Percentiles rank a stretch among this genome's conserved stretches.
phyloP scores from a whole-genome alignment of 2,329 filamentous ascomycete species.

The Diaporthe citri region DNA sequence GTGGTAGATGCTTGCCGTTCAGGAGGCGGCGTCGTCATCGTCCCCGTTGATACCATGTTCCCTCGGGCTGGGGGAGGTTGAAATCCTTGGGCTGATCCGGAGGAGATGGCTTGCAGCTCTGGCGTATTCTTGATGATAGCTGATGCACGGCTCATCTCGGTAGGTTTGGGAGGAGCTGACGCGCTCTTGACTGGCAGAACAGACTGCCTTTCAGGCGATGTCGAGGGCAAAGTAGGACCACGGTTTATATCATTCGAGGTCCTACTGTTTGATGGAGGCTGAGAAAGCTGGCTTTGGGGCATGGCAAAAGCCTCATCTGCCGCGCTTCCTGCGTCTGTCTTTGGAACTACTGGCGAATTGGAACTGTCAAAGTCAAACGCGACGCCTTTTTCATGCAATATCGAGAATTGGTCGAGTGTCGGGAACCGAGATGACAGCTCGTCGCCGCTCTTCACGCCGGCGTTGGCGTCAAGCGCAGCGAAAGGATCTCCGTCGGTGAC shows the following conservation, averaged over 20 bases:
- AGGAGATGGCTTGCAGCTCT: slow-evolving; percentile 70
- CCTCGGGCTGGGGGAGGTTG: slow-evolving; percentile 51
- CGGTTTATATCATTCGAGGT: slow-evolving; percentile 48
- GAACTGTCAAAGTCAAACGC: slow-evolving; percentile 85
- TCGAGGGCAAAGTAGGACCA: slow-evolving; percentile 45
- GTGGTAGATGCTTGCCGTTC: slow-evolving; percentile 57
- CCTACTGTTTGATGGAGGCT: slow-evolving; percentile 48
- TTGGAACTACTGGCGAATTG: slow-evolving; percentile 63
- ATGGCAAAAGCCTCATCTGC: slow-evolving; percentile 86
- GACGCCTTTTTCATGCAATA: slow-evolving; percentile 85
- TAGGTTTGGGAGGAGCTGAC: slow-evolving; percentile 56
- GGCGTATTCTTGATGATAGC: slow-evolving; percentile 74
- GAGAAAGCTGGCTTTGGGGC: slow-evolving; percentile 48
- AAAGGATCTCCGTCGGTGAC: slow-evolving; percentile 86
- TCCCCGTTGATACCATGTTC: slow-evolving; percentile 72
- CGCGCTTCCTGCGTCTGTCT: slow-evolving; percentile 68
- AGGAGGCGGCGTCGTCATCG: slow-evolving; percentile 76
- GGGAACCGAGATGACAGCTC: slow-evolving; percentile 90
- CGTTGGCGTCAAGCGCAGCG: slow-evolving; percentile 77
- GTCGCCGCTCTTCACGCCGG: slow-evolving; percentile 70
- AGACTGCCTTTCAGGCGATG: slow-evolving; percentile 46
- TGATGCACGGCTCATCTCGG: slow-evolving; percentile 70
- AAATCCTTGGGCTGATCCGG: slow-evolving; percentile 53
- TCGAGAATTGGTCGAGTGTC: slow-evolving; percentile 90
- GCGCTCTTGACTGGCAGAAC: slow-evolving; percentile 54